Conservation (phyloP, 306 rosid genomes). For the Benincasa hispida region DNA sequence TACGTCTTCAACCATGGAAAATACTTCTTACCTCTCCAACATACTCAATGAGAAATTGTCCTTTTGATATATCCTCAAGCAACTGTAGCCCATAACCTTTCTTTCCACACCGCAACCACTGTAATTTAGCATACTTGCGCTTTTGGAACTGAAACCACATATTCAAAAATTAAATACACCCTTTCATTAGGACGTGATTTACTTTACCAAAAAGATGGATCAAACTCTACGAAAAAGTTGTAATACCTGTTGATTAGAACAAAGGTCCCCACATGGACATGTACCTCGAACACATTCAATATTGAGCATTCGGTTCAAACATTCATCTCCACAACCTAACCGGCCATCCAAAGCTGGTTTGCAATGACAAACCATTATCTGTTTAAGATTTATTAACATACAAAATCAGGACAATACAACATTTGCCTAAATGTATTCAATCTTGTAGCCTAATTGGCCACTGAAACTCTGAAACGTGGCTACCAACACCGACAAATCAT, state of each 20-base stretch:
- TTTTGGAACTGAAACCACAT: constrained; percentile 77
- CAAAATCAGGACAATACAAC: constrained; percentile 8
- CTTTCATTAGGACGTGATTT: neutral
- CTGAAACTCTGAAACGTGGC: neutral
- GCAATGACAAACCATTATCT: constrained; percentile 98
- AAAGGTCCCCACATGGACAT: constrained; percentile 80
- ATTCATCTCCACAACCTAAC: constrained; percentile 89
- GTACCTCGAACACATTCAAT: constrained; percentile 86
- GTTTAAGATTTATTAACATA: constrained; percentile 15
- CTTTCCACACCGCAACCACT: constrained; percentile 79
- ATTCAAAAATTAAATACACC: constrained; percentile 13
- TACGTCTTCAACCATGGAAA: neutral
- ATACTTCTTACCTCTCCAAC: constrained; percentile 78
- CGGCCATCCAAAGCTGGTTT: constrained; percentile 38
- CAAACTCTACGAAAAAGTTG: constrained; percentile 9
- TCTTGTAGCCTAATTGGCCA: neutral
- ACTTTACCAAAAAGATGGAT: neutral
- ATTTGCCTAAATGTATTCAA: neutral
- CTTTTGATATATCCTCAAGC: constrained; percentile 42
- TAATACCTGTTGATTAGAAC: constrained; percentile 96
- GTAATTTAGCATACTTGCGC: constrained; percentile 61
- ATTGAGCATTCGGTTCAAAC: constrained; percentile 86
- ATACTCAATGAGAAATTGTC: constrained; percentile 88
- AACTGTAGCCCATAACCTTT: constrained; percentile 91
- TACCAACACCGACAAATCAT: neutral